phyloP scores from a whole-genome alignment of 805 yeast genomes.

The Starmera quercuum region DNA sequence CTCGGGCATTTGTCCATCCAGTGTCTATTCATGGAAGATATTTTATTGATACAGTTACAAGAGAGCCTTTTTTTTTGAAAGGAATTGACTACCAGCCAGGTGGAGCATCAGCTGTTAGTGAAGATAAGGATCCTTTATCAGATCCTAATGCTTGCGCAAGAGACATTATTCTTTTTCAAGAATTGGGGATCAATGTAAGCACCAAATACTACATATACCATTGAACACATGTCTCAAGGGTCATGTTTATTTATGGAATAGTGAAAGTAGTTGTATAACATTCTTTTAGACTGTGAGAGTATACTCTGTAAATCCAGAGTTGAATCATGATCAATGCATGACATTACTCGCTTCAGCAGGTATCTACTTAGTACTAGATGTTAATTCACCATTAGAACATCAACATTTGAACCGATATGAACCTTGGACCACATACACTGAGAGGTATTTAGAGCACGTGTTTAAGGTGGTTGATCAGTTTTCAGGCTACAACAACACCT shows the following conservation, averaged over 20 bases:
- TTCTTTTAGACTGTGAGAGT: slow-evolving; percentile 66
- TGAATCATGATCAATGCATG: slow-evolving; percentile 89
- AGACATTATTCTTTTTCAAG: slow-evolving; percentile 74
- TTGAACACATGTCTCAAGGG: slow-evolving; percentile 68
- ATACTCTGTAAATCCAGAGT: slow-evolving; percentile 75
- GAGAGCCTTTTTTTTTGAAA: slow-evolving; percentile 68
- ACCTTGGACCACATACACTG: slow-evolving; percentile 85
- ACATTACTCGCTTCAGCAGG: slow-evolving; percentile 85
- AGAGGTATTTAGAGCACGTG: slow-evolving; percentile 63
- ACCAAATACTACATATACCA: slow-evolving; percentile 26
- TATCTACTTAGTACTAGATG: slow-evolving; percentile 85
- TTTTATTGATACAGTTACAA: slow-evolving; percentile 68
- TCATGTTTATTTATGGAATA: no score
- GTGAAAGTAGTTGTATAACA: no score
- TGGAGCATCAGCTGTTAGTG: slow-evolving; percentile 72
- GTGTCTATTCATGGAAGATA: slow-evolving; percentile 61
- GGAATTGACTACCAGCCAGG: slow-evolving; percentile 98
- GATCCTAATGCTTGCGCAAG: slow-evolving; percentile 68
- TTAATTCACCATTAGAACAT: slow-evolving; percentile 73
- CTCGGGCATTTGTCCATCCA: slow-evolving; percentile 44
- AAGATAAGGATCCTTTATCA: slow-evolving; percentile 63
- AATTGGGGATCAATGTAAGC: slow-evolving; percentile 65
- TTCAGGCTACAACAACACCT: slow-evolving; percentile 76
- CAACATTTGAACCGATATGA: slow-evolving; percentile 86
- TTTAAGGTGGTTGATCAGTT: slow-evolving; percentile 77